phyloP scores from a whole-genome alignment of 1,284 basidiomycete genomes.

The Dichomitus squalens region DNA sequence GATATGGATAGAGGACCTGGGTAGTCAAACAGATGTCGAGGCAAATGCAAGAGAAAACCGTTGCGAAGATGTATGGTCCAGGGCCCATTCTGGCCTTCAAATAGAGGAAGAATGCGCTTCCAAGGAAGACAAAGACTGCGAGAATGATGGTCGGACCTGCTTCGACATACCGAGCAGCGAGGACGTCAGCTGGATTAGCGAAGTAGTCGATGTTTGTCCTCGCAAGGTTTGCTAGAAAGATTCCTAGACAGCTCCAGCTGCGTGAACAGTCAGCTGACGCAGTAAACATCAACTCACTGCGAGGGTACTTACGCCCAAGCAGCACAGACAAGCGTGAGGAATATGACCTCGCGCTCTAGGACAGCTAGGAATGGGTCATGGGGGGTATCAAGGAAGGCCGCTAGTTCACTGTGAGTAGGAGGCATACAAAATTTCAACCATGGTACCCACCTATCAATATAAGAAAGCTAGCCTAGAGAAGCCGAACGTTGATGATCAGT shows the following conservation, averaged over 20 bases:
- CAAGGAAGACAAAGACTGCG: conserved; percentile 68
- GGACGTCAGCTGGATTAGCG: conserved; percentile 41
- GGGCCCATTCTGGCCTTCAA: conserved; percentile 65
- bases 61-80: conserved; percentile 64
- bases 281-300: not conserved
- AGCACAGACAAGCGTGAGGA: conserved; percentile 50
- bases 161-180: conserved; percentile 60
- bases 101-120: conserved; percentile 63
- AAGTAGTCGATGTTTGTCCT: conserved; percentile 48
- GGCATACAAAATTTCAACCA: not conserved
- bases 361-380: conserved; percentile 68
- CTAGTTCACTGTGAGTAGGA: conserved; percentile 34
- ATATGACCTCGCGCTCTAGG: conserved; percentile 69
- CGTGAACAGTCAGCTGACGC: not conserved
- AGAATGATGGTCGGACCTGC: conserved; percentile 62
- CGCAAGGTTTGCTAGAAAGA: conserved; percentile 62
- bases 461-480: conserved; percentile 60
- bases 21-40: conserved; percentile 65
- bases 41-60: conserved; percentile 60
- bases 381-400: conserved; percentile 69
- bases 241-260: conserved; percentile 71
- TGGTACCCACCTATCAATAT: conserved; percentile 57
- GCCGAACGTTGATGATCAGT: too few relatives aligned
- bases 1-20: conserved; percentile 65
- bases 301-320: conserved; percentile 64